A percentile compares a stretch with the other conserved stretches of the same genome.
phyloP scores from a whole-genome alignment of 768 basidiomycete species.

The Amanita jacksonii region DNA sequence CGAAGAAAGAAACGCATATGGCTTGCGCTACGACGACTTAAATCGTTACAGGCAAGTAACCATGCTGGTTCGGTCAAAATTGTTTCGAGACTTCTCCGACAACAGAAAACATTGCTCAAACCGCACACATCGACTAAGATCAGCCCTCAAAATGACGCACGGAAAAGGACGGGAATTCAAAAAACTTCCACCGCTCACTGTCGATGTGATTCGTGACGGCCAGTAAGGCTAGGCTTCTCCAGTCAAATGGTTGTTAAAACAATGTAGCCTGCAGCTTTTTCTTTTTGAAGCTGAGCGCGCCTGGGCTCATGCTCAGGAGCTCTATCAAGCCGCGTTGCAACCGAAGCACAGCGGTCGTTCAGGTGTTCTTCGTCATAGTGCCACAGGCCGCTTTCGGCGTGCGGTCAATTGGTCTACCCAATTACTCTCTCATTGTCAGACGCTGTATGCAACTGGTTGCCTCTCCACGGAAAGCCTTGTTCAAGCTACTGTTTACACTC shows the following conservation, averaged over 20 bases:
- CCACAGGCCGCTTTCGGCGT: constrained; percentile 74
- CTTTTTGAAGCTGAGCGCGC: constrained; percentile 89
- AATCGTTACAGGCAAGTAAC: constrained; percentile 72
- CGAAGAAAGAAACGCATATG: constrained; percentile 85
- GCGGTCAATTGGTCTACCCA: constrained; percentile 72
- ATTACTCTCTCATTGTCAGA: constrained; percentile 64
- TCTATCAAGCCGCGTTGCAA: constrained; percentile 41
- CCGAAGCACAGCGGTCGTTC: constrained; percentile 43
- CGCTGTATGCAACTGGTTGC: constrained; percentile 41
- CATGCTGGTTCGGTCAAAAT: background rate
- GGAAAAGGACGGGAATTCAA: constrained; percentile 90
- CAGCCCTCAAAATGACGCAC: constrained; percentile 75
- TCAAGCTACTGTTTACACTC: constrained; percentile 69
- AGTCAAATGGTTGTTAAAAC: constrained; percentile 5
- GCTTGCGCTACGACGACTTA: constrained; percentile 85
- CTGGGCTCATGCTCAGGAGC: constrained; percentile 84
- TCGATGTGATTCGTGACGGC: constrained; percentile 71
- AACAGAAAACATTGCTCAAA: constrained; percentile 84
- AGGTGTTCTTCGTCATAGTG: constrained; percentile 55
- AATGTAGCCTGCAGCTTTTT: constrained; percentile 63
- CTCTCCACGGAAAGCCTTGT: constrained; percentile 50
- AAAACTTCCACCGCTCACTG: constrained; percentile 56
- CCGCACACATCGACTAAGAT: constrained; percentile 81
- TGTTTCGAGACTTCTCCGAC: too few species aligned
- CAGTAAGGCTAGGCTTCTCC: constrained; percentile 46